Evolutionary conservation across 805 yeast species (phyloP).

Genomic region (Kodamaea kaohsiungensis): DNA sequence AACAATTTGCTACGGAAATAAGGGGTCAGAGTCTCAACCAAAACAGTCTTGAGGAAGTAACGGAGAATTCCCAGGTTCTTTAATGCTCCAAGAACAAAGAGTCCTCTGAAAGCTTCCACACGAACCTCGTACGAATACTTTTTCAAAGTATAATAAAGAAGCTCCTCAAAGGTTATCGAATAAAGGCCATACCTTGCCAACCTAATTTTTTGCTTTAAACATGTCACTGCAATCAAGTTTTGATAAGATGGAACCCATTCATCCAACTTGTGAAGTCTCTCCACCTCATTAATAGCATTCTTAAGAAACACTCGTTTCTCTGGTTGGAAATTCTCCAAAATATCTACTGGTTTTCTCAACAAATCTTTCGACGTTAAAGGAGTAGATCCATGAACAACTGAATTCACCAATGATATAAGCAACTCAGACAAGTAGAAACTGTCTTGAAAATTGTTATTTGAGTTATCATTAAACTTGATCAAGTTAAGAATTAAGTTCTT

Average conservation of each 20-base stretch:
- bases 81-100: constrained; percentile 75
- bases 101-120: constrained; percentile 65
- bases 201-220: constrained; percentile 59
- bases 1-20: constrained; percentile 53
- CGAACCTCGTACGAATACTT: constrained; percentile 54
- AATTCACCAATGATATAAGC: constrained; percentile 51
- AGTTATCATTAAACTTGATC: constrained; percentile 81
- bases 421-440: constrained; percentile 62
- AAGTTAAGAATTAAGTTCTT: constrained; percentile 66
- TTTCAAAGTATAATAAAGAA: constrained; percentile 53
- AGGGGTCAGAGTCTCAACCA: constrained; percentile 53
- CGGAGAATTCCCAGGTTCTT: constrained; percentile 60
- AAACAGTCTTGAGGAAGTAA: constrained; percentile 59
- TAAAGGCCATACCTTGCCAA: constrained; percentile 59
- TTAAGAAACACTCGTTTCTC: constrained; percentile 20
- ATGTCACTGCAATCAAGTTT: constrained; percentile 51
- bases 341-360: constrained; percentile 4
- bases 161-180: constrained; percentile 52
- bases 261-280: constrained; percentile 76
- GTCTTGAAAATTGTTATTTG: constrained; percentile 76
- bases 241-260: constrained; percentile 82
- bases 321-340: constrained; percentile 1
- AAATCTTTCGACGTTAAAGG: constrained; percentile 12
- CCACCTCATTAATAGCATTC: constrained; percentile 59
- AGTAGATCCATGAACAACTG: constrained; percentile 22